Base-by-base conservation (phyloP, 106 monocot species). In the Hemerocallis citrina region DNA sequence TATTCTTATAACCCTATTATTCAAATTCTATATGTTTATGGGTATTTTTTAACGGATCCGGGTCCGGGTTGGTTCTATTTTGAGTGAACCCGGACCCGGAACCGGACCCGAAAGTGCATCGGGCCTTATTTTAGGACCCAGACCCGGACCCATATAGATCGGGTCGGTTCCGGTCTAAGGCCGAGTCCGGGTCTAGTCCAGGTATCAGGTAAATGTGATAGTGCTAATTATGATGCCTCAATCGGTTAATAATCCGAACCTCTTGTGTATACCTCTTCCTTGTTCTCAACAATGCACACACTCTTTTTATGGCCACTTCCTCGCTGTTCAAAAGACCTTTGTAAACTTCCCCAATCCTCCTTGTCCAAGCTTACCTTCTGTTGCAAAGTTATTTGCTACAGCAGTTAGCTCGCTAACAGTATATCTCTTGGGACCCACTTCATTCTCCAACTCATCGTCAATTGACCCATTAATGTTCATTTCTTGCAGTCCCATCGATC, bases 281-380 rank as follows among this genome's bases (percentile, higher is more conserved):
- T 60, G 57, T 25, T 56, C 29, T n/a, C 3, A 36, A 56, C 9
- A 20, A 66, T 34, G 23, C 46, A 37, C 66, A 59, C 1, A 74
- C 59, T 43, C 38, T 66, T 46, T 74, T 74, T 6, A 73, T 57
- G 7, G 73, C 73, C 0, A 73, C 73, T 38, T 73, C 45, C 16
- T 6, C 7, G 11, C 31, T 16, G 10, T 36, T 22, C n/a, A 73
- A 13, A 4, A 73, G 16, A 14, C 73, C 73, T 34, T 39, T 48
- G 59, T 73, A 73, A 2, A 73, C 73, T 14, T 43, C 29, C n/a
- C 73, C 73, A 19, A 73, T 38, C 66, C 73, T 39, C 73, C 73
- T 30, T 73, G 11, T 3, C 73, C 73, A 5, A 73, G 59, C 59
- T 66, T 73, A 21, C 20, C 15, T 6, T 73, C 36, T 10, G 40